These are phyloP conservation scores for Canariomyces notabilis DNA, from an alignment of 2,329 filamentous ascomycete species.

Conservation along the genomic window DNA sequence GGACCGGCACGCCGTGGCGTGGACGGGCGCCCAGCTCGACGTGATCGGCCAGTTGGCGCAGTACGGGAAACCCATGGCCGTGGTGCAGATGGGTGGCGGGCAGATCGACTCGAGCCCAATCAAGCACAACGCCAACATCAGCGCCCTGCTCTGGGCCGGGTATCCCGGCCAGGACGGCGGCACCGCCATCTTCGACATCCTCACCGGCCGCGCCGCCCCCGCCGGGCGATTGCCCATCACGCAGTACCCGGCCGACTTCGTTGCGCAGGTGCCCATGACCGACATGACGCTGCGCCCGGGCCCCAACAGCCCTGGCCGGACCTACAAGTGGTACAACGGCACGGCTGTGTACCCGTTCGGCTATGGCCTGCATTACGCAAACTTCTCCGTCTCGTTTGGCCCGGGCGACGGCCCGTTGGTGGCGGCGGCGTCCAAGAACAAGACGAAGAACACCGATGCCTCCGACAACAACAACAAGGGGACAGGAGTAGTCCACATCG, in stretches of 20 bases:
- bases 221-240: conserved; percentile 51
- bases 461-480: conserved; percentile 31
- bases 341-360: conserved; percentile 47
- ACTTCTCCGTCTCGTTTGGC: conserved; percentile 35
- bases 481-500: too few species aligned
- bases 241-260: conserved; percentile 50
- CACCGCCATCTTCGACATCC: conserved; percentile 46
- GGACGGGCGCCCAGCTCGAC: conserved; percentile 47
- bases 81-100: conserved; percentile 47
- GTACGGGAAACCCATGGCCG: conserved; percentile 43
- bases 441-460: too few species aligned
- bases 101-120: conserved; percentile 47
- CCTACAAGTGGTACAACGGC: conserved; percentile 50
- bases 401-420: too few species aligned
- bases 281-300: conserved; percentile 46
- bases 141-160: conserved; percentile 50
- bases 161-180: conserved; percentile 58
- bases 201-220: conserved; percentile 45
- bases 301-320: conserved; percentile 37
- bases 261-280: conserved; percentile 45
- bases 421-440: too few species aligned
- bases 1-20: conserved; percentile 47
- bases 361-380: conserved; percentile 52
- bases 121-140: conserved; percentile 41
- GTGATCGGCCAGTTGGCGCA: conserved; percentile 42